phyloP scores from a whole-genome alignment of 345 rosid genomes.

The Citrus hindsii region DNA sequence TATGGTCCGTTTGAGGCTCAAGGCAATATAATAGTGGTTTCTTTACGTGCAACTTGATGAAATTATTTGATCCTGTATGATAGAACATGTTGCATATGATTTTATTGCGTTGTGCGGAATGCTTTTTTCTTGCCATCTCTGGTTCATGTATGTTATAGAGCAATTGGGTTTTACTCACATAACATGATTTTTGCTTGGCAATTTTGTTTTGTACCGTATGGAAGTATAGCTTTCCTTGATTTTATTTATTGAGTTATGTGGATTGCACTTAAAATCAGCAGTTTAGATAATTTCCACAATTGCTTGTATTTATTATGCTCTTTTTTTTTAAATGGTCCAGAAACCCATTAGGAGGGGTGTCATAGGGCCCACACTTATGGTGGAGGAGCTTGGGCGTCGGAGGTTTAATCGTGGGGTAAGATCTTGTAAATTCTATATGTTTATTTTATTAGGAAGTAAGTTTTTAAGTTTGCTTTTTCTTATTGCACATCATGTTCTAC shows the following conservation, averaged over 20 bases:
- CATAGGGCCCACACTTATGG: conserved; percentile 66
- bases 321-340: conserved; percentile 31
- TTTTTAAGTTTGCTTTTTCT: not conserved
- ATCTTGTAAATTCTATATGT: not conserved
- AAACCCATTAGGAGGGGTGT: conserved; percentile 83
- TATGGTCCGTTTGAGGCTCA: not conserved
- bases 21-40: not conserved
- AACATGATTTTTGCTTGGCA: not conserved
- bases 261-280: not conserved
- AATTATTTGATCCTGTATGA: not conserved
- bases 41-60: too few relatives aligned
- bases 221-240: not conserved
- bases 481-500: not conserved
- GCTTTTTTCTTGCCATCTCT: not conserved
- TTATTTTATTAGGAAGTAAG: not conserved
- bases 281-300: not conserved
- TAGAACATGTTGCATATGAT: not conserved
- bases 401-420: conserved; percentile 63
- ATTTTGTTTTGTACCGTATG: not conserved
- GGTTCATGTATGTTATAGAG: not conserved
- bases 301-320: not conserved
- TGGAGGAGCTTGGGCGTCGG: conserved; percentile 85
- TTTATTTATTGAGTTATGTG: not conserved
- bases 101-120: not conserved
- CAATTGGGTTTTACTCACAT: not conserved